Conservation (phyloP, 805 yeast genomes). For the Saccharomycopsis sp. region DNA sequence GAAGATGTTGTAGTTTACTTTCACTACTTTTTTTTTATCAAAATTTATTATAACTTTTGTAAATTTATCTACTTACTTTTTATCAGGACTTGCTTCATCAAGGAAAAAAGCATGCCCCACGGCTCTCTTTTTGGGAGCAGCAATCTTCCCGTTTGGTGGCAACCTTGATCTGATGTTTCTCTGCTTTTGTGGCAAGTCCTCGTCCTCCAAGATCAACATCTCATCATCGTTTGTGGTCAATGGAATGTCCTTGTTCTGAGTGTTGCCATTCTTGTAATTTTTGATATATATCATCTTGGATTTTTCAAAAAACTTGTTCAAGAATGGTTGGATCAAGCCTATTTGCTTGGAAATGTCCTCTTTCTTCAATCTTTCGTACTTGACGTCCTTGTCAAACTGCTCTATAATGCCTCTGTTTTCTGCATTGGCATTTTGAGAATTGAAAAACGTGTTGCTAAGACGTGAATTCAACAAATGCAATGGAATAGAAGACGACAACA, state of each 20-base stretch:
- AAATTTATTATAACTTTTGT: background rate
- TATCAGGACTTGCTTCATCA: no score
- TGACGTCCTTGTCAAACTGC: slow-evolving; percentile 47
- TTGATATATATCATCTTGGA: slow-evolving; percentile 34
- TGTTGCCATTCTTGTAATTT: slow-evolving; percentile 35
- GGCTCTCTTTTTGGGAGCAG: slow-evolving; percentile 56
- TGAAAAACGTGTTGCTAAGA: slow-evolving; percentile 48
- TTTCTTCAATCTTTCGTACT: slow-evolving; percentile 44
- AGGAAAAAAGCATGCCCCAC: slow-evolving; percentile 47
- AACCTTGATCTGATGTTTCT: slow-evolving; percentile 67
- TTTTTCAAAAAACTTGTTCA: slow-evolving; percentile 32
- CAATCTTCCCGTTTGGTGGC: slow-evolving; percentile 85
- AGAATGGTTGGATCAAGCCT: slow-evolving; percentile 51
- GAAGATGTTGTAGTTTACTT: no score
- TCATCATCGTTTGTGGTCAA: slow-evolving; percentile 22
- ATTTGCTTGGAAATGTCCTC: slow-evolving; percentile 45
- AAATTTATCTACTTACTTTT: background rate
- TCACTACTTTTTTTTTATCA: no score
- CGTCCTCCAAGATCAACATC: slow-evolving; percentile 58
- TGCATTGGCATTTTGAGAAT: slow-evolving; percentile 33
- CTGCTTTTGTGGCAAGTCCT: slow-evolving; percentile 72
- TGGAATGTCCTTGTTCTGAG: slow-evolving; percentile 29
- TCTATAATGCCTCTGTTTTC: slow-evolving; percentile 47
- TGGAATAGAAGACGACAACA: slow-evolving; percentile 80
- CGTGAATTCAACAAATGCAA: slow-evolving; percentile 77